Percentiles rank a stretch among this genome's conserved stretches.
phyloP scores from a whole-genome alignment of 805 yeast genomes.

The Candida easanensis region DNA sequence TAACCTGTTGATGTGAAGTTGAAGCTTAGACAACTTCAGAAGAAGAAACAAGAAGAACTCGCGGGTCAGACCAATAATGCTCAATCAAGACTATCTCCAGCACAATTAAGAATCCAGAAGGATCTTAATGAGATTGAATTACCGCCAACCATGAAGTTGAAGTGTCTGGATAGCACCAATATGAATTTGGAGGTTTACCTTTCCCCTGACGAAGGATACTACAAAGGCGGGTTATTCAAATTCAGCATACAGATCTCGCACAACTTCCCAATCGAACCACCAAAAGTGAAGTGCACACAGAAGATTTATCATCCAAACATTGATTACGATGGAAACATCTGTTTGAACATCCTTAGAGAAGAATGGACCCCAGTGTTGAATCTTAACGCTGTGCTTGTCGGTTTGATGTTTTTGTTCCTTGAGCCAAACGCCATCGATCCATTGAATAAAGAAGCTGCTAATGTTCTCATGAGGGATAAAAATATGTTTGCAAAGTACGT shows the following conservation, averaged over 20 bases:
- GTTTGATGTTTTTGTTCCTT: constrained; percentile 77
- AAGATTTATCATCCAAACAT: constrained; percentile 93
- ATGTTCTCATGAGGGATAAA: constrained; percentile 44
- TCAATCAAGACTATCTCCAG: constrained; percentile 43
- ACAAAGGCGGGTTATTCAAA: constrained; percentile 62
- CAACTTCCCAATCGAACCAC: constrained; percentile 90
- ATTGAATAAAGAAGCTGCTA: constrained; percentile 86
- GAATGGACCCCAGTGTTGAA: constrained; percentile 96
- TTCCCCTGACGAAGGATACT: constrained; percentile 70
- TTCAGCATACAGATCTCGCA: constrained; percentile 66
- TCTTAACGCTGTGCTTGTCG: constrained; percentile 76
- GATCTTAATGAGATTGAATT: constrained; percentile 69
- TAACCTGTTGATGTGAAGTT: too few species aligned
- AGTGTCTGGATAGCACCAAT: constrained; percentile 49
- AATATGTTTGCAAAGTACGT: constrained; percentile 57
- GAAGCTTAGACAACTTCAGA: constrained; percentile 57
- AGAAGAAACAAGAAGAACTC: constrained; percentile 50
- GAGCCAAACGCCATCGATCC: constrained; percentile 95
- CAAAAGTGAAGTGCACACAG: constrained; percentile 69
- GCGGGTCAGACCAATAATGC: constrained; percentile 5
- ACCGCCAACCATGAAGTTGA: constrained; percentile 53
- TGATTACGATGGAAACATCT: constrained; percentile 85
- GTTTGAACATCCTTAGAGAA: constrained; percentile 86
- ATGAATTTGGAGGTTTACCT: constrained; percentile 58
- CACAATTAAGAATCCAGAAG: constrained; percentile 73